Percentiles rank a stretch among this genome's conserved stretches.
Conservation (phyloP, 2,329 filamentous ascomycete species). For the Aspergillus chevalieri region DNA sequence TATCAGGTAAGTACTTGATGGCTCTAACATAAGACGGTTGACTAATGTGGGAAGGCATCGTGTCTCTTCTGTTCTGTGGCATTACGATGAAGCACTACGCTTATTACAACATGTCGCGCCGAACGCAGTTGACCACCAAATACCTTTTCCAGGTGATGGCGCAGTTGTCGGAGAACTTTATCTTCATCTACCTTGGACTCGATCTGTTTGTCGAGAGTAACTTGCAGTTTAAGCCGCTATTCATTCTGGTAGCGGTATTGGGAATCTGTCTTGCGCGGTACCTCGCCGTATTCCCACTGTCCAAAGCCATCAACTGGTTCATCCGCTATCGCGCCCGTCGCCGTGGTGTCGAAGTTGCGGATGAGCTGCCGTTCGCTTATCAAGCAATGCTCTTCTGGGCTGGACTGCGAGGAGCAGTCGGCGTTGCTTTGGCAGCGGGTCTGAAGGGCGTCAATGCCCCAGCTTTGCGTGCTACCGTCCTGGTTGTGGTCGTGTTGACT, state of each 20-base stretch:
- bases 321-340: slow-evolving; percentile 77
- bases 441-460: slow-evolving; percentile 75
- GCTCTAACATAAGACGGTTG: slow-evolving; percentile 7
- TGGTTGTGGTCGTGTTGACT: slow-evolving; percentile 93
- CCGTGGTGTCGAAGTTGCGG: slow-evolving; percentile 67
- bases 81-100: slow-evolving; percentile 98
- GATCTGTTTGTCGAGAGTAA: slow-evolving; percentile 89
- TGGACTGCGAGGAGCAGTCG: slow-evolving; percentile 87
- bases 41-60: slow-evolving; percentile 64
- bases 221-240: slow-evolving; percentile 84
- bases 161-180: slow-evolving; percentile 96
- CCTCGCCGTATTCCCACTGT: slow-evolving; percentile 90
- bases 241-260: slow-evolving; percentile 86
- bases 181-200: slow-evolving; percentile 96
- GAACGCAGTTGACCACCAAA: slow-evolving; percentile 95
- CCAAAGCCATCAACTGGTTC: slow-evolving; percentile 83
- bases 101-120: slow-evolving; percentile 99
- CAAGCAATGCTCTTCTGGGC: slow-evolving; percentile 99
- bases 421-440: slow-evolving; percentile 86
- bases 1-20: slow-evolving; percentile 68
- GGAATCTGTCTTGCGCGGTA: slow-evolving; percentile 90
- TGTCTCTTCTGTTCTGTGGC: slow-evolving; percentile 91
- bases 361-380: slow-evolving; percentile 90
- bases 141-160: slow-evolving; percentile 93
- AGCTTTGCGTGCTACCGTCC: slow-evolving; percentile 84